Evolutionary conservation across 306 rosid genomes (phyloP), one percentile per base, ranked within the genome.

Genomic region (Arachis hypogaea): DNA sequence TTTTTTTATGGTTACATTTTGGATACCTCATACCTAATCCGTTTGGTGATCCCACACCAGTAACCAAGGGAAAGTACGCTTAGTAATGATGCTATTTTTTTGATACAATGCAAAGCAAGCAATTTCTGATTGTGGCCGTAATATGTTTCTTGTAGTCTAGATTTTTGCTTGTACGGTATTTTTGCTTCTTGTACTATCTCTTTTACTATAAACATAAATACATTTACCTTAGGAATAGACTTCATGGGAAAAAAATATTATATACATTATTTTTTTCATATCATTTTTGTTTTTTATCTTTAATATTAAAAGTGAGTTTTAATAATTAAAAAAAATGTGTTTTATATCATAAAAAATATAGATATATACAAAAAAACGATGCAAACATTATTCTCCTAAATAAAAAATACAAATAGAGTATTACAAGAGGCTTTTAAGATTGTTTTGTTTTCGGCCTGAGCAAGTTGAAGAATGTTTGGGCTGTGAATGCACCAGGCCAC

Each of bases 121-220:
- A 71, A 66, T 78, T 82, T 78, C 64, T 75, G 47, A 5, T 79
- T 72, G 73, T 71, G 63, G 77, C 45, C 68, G 66, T 60, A 43
- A 67, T 73, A 18, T 71, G 44, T 75, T 60, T 45, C 45, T 44
- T 59, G 28, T 75, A 66, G 41, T 36, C 52, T 77, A 4, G 58
- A 14, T 45, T 55, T 56, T 22, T 62, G 3, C 4, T 33, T 33
- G 4, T 33, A 33, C 3, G 38, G 38, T 33, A 52, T 45, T 55
- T 56, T 22, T 62, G 62, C 66, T 63, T 6, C 81, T 52, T 63
- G 16, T 56, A 54, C 28, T 62, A 66, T 52, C 68, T 56, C 30
- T 49, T 49, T 47, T 7, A 14, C n/a, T 40, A 41, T 18, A 30
- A 63, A 49, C 45, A 66, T 67, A 40, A 58, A 47, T 58, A 68